Conservation (phyloP, 2,329 filamentous ascomycete genomes). For the Fusarium newnesense region DNA sequence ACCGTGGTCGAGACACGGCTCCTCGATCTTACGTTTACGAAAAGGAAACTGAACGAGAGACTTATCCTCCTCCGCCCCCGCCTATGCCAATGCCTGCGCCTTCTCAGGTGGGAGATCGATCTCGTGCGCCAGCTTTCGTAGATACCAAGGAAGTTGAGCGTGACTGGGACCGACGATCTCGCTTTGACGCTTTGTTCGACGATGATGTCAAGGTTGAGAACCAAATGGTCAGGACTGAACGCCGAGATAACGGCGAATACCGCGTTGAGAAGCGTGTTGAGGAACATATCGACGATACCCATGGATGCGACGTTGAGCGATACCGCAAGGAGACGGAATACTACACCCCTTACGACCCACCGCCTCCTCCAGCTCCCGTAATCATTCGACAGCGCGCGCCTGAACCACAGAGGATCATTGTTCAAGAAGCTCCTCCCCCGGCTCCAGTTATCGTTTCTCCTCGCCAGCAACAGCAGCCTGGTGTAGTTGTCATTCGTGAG, state of each 20-base stretch:
- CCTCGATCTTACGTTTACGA: slow-evolving; percentile 38
- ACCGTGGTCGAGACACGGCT: slow-evolving; percentile 51
- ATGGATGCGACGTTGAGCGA: slow-evolving; percentile 64
- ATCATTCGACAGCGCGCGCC: slow-evolving; percentile 66
- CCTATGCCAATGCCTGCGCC: slow-evolving; percentile 40
- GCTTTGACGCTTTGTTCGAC: slow-evolving; percentile 56
- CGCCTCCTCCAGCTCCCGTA: slow-evolving; percentile 58
- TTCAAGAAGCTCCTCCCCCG: slow-evolving; percentile 66
- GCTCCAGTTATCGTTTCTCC: slow-evolving; percentile 61
- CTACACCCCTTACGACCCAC: slow-evolving; percentile 63
- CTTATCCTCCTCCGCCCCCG: slow-evolving; percentile 36
- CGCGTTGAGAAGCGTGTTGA: slow-evolving; percentile 64
- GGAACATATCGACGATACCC: slow-evolving; percentile 59
- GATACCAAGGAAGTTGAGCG: slow-evolving; percentile 51
- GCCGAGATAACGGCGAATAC: slow-evolving; percentile 56
- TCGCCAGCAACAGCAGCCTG: slow-evolving; percentile 58
- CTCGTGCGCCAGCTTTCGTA: slow-evolving; percentile 49
- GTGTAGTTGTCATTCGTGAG: slow-evolving; percentile 56
- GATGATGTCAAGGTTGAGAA: slow-evolving; percentile 65
- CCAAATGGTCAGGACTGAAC: slow-evolving; percentile 54
- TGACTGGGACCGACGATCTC: slow-evolving; percentile 58
- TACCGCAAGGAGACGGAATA: slow-evolving; percentile 73
- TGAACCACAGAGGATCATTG: slow-evolving; percentile 69
- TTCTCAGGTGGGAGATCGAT: slow-evolving; percentile 37
- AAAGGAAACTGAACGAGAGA: slow-evolving; percentile 40